A percentile compares a stretch with the other conserved stretches of the same genome.
phyloP scores from a whole-genome alignment of 257 asterid genomes.

The Fraxinus cuspidata region DNA sequence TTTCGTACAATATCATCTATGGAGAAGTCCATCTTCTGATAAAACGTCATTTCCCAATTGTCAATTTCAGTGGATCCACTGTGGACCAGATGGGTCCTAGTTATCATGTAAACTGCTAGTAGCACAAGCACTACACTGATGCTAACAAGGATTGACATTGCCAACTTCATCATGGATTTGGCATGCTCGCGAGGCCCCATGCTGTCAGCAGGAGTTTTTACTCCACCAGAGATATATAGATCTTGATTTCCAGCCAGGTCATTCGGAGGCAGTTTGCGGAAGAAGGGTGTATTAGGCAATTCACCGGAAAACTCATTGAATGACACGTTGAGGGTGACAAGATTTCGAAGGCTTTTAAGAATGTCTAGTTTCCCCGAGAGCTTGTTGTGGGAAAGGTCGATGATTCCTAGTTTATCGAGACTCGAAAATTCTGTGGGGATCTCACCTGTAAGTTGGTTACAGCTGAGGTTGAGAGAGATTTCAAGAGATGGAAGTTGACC shows the following conservation, averaged over 20 bases:
- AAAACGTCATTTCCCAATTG: constrained; percentile 79
- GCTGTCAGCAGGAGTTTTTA: constrained; percentile 51
- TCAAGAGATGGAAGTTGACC: constrained; percentile 81
- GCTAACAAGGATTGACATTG: constrained; percentile 86
- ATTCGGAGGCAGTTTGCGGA: constrained; percentile 66
- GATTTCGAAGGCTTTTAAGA: constrained; percentile 69
- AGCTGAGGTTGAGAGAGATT: constrained; percentile 91
- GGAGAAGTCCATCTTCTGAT: constrained; percentile 78
- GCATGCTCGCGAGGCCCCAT: constrained; percentile 40
- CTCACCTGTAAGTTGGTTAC: constrained; percentile 68
- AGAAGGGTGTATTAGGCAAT: constrained; percentile 77
- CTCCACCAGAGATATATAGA: constrained; percentile 58
- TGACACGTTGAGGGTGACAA: constrained; percentile 82
- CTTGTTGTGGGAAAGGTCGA: constrained; percentile 88
- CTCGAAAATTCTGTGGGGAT: constrained; percentile 75
- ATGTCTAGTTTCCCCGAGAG: constrained; percentile 64
- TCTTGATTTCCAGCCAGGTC: constrained; percentile 71
- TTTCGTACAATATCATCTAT: constrained; percentile 67
- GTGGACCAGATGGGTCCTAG: constrained; percentile 47
- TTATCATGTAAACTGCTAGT: constrained; percentile 58
- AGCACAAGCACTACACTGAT: constrained; percentile 71
- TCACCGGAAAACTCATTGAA: constrained; percentile 81
- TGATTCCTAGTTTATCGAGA: constrained; percentile 65
- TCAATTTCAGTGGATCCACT: constrained; percentile 41
- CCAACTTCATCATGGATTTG: constrained; percentile 63